Conservation (phyloP, 2,329 filamentous ascomycete species). For the Trichophyton schoenleinii region DNA sequence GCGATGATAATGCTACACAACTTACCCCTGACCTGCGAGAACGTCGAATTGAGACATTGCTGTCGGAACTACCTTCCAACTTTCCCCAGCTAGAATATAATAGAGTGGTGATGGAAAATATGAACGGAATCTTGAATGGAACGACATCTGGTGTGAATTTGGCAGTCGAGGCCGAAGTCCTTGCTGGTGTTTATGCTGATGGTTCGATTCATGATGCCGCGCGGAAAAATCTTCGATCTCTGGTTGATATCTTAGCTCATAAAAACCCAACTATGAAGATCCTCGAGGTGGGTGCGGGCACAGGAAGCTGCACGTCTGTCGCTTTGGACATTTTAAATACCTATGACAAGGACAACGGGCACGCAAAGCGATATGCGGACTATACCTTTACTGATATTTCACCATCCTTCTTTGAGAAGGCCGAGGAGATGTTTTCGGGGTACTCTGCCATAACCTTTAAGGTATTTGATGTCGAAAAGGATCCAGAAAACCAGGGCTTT, state of each 20-base stretch:
- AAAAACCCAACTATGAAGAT: slow-evolving; percentile 7
- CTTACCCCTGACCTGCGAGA: not conserved
- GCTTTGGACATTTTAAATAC: not conserved
- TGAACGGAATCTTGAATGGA: not conserved
- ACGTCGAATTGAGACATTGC: not conserved
- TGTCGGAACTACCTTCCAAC: not conserved
- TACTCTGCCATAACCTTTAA: slow-evolving; percentile 4
- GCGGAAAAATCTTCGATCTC: not conserved
- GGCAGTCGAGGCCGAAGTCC: not conserved
- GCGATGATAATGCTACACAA: not conserved
- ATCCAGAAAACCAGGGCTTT: slow-evolving; percentile 16
- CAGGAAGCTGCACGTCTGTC: not conserved
- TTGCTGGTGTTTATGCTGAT: not conserved
- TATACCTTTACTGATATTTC: slow-evolving; percentile 8
- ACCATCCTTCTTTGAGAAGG: not conserved
- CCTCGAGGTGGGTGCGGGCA: slow-evolving; percentile 9
- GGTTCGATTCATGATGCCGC: not conserved
- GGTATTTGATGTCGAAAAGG: slow-evolving; percentile 13
- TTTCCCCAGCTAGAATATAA: not conserved
- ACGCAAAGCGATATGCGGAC: not conserved
- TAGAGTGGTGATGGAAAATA: not conserved
- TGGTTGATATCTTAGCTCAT: not conserved
- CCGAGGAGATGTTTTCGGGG: not conserved
- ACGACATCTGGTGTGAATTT: not conserved
- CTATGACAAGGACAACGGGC: not conserved